Base-by-base conservation (phyloP, 345 rosid genomes). In the Citrus unshiu region DNA sequence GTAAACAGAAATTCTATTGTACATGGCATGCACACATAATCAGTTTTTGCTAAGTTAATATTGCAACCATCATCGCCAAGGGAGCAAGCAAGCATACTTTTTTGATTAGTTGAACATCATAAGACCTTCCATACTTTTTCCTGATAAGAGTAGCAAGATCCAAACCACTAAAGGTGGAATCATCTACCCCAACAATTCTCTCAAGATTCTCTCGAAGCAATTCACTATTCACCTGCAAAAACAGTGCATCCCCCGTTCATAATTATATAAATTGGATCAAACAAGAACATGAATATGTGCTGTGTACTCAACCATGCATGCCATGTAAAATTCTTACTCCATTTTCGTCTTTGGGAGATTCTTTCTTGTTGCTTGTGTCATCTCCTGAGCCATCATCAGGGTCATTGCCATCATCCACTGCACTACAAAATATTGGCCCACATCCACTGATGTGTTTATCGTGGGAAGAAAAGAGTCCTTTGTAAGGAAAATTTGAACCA, bases 121-220 rank as follows among this genome's bases (percentile, higher is more conserved):
- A 95, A 78, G 99, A 95, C 84, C 90, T 89, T 72, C 99, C 98
- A 80, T 93, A 95, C 86, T 93, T 93, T 73, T 93, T 88, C 80
- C 99, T 87, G 43, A 95, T 92, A 68, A 95, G 95, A 32, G 99
- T 93, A 37, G 99, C 99, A 58, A 95, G 98, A 82, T 95, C 99
- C 73, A 90, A 84, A 67, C 99, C 99, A 37, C 83, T 92, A 71
- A 95, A 95, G 68, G 90, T 78, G 30, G 99, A 95, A 85, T 95
- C 99, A 86, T 95, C 99, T 14, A 70, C 27, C 29, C 99, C 97
- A 70, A 93, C 93, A 77, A 93, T 91, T 84, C 94, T 91, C 84
- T 95, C 99, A 73, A 95, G 98, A 79, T 91, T 92, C 64, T 88
- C 93, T 79, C 96, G 84, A 10, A 91, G 82, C 65, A 79, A 74